phyloP scores from a whole-genome alignment of 1,139 yeast species.

The Lodderomyces beijingensis region DNA sequence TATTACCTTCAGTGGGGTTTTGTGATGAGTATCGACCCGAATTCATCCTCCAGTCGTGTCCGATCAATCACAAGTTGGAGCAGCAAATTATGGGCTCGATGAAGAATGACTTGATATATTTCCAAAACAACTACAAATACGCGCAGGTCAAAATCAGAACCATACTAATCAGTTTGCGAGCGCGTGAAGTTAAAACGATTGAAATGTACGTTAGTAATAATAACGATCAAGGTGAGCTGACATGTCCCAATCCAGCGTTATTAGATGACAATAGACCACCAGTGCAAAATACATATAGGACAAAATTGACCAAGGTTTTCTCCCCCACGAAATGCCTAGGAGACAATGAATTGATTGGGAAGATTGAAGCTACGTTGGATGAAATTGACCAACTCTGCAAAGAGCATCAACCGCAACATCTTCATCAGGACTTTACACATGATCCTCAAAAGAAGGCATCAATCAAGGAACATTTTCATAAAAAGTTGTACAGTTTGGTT shows the following conservation, averaged over 20 bases:
- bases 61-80: slow-evolving; percentile 48
- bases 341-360: slow-evolving; percentile 23
- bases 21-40: slow-evolving; percentile 52
- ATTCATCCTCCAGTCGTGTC: slow-evolving; percentile 47
- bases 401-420: slow-evolving; percentile 12
- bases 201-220: slow-evolving; percentile 27
- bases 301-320: slow-evolving; percentile 34
- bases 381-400: slow-evolving; percentile 25
- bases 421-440: slow-evolving; percentile 5
- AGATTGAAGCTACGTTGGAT: slow-evolving; percentile 23
- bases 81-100: slow-evolving; percentile 47
- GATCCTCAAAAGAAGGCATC: slow-evolving; percentile 1
- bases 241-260: too few species aligned
- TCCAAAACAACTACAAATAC: slow-evolving; percentile 34
- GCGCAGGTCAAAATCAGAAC: slow-evolving; percentile 33
- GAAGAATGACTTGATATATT: slow-evolving; percentile 51
- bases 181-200: slow-evolving; percentile 53
- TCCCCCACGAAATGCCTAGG: slow-evolving; percentile 34
- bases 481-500: slow-evolving; percentile 17
- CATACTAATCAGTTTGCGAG: slow-evolving; percentile 46
- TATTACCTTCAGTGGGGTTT: slow-evolving; percentile 45
- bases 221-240: slow-evolving; percentile 1
- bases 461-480: slow-evolving; percentile 13
- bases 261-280: too few species aligned
- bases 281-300: slow-evolving; percentile 21